Percentiles rank a stretch among this genome's conserved stretches.
Evolutionary conservation across 225 moss, liverwort and hornwort species (phyloP).

Genomic region (Anthoceros angustus): DNA sequence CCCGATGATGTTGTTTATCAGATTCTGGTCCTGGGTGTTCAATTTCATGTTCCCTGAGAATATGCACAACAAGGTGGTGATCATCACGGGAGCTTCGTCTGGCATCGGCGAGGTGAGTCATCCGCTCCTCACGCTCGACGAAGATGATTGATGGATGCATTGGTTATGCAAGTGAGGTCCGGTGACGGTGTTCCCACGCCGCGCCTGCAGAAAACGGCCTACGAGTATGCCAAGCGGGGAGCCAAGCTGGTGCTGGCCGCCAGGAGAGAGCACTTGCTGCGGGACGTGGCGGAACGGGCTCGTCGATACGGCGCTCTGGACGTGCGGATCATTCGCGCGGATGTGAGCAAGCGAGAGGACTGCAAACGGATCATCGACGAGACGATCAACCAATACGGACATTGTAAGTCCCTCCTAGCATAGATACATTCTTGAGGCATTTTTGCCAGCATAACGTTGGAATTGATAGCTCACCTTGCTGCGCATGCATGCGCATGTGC

Average conservation of each 20-base stretch:
- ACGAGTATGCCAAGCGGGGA: constrained; percentile 30
- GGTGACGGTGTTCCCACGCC: neutral
- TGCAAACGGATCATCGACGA: constrained; percentile 35
- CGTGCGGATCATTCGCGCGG: constrained; percentile 21
- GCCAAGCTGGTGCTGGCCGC: constrained; percentile 33
- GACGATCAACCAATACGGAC: constrained; percentile 24
- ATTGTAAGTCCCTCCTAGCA: constrained; percentile 14
- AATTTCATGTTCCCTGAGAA: constrained; percentile 14
- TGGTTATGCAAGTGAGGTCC: neutral
- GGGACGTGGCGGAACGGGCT: constrained; percentile 26
- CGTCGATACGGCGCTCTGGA: constrained; percentile 21
- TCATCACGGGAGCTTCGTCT: constrained; percentile 36
- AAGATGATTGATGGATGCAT: neutral
- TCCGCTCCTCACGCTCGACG: neutral
- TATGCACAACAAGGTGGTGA: constrained; percentile 24
- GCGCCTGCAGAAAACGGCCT: constrained; percentile 22
- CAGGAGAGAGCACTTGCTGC: constrained; percentile 20
- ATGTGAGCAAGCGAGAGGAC: constrained; percentile 22
- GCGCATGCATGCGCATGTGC: neutral
- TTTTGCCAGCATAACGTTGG: neutral
- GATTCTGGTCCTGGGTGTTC: constrained; percentile 7
- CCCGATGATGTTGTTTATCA: constrained; percentile 13
- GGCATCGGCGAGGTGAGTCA: constrained; percentile 35
- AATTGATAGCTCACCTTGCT: neutral
- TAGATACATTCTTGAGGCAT: neutral